Evolutionary conservation across 176 grass and related monocot genomes (phyloP).

Genomic region (Bolboschoenus planiculmis): DNA sequence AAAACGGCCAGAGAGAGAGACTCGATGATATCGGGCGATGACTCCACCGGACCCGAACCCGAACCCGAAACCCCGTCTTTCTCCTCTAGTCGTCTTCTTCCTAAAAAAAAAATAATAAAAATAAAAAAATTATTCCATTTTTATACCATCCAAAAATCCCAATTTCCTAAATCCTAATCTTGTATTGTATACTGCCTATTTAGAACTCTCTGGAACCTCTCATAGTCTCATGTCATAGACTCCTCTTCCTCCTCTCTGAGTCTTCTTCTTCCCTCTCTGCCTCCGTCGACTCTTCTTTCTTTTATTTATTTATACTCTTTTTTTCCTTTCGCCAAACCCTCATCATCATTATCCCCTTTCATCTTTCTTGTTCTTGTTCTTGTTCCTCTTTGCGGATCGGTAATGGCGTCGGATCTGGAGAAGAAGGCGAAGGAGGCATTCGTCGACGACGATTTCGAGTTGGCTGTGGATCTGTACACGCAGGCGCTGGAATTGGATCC

Average conservation of each 20-base stretch:
- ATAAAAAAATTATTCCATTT: background rate
- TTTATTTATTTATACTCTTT: background rate
- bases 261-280: background rate
- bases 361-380: background rate
- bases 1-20: too few species aligned
- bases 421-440: slow-evolving; percentile 41
- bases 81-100: background rate
- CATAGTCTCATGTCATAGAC: too few species aligned
- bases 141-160: background rate
- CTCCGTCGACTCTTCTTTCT: background rate
- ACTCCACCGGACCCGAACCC: too few species aligned
- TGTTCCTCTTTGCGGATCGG: background rate
- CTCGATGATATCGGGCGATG: too few species aligned
- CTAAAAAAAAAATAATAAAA: too few species aligned
- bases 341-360: too few species aligned
- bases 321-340: background rate
- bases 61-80: background rate
- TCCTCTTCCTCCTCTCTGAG: background rate
- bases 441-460: slow-evolving; percentile 40
- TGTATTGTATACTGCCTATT: background rate
- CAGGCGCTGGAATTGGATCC: slow-evolving; percentile 27
- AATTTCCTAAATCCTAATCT: background rate
- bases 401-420: slow-evolving; percentile 44
- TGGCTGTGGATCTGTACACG: slow-evolving; percentile 42
- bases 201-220: slow-evolving; percentile 26